Conservation (phyloP, 1,139 yeast genomes). For the Debaryomycetaceae sp. region DNA sequence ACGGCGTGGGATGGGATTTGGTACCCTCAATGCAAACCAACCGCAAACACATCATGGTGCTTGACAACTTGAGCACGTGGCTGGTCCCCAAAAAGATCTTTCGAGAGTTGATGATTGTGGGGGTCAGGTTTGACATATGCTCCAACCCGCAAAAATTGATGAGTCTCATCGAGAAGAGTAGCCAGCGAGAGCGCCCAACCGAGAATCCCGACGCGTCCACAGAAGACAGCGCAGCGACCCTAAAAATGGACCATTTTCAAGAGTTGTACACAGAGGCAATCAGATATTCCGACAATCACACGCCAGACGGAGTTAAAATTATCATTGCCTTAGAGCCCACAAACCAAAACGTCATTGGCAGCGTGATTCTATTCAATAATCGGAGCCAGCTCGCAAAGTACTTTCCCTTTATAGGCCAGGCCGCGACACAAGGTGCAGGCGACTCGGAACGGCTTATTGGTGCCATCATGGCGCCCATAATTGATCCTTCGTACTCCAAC, state of each 20-base stretch:
- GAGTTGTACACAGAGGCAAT: slow-evolving; percentile 23
- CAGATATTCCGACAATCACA: slow-evolving; percentile 15
- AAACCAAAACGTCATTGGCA: slow-evolving; percentile 51
- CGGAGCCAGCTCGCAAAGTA: slow-evolving; percentile 43
- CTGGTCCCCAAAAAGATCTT: slow-evolving; percentile 52
- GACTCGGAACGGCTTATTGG: slow-evolving; percentile 30
- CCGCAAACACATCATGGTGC: slow-evolving; percentile 32
- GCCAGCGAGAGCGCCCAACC: slow-evolving; percentile 8
- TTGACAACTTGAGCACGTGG: slow-evolving; percentile 41
- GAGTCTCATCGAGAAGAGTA: slow-evolving; percentile 27
- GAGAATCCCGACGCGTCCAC: slow-evolving; percentile 8
- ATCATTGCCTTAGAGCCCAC: slow-evolving; percentile 57
- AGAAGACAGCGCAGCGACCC: slow-evolving; percentile 8
- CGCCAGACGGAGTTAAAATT: slow-evolving; percentile 36
- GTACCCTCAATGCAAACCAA: slow-evolving; percentile 7
- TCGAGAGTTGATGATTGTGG: slow-evolving; percentile 55
- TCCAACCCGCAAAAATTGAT: slow-evolving; percentile 36
- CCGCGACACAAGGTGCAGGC: slow-evolving; percentile 12
- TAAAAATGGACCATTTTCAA: slow-evolving; percentile 14
- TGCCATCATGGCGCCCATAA: slow-evolving; percentile 54
- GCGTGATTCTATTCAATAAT: slow-evolving; percentile 50
- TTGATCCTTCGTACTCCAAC: slow-evolving; percentile 53
- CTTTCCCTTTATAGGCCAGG: slow-evolving; percentile 49
- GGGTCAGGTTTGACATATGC: slow-evolving; percentile 56
- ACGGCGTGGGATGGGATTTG: slow-evolving; percentile 37